phyloP scores from a whole-genome alignment of 2,329 filamentous ascomycete genomes.

The Arthrobotrys megalospora region DNA sequence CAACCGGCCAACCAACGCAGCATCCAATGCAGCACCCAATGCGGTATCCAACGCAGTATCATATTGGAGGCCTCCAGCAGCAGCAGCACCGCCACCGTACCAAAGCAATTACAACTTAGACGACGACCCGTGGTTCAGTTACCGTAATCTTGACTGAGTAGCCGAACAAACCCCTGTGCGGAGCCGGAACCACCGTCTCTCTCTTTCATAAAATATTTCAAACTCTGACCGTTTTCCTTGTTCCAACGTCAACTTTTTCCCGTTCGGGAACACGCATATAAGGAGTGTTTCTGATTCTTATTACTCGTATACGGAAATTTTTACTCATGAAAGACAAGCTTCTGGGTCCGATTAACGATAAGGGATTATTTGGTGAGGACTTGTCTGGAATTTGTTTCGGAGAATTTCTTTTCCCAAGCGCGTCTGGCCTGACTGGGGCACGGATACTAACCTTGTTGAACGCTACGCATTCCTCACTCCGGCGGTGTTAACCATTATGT shows the following conservation, averaged over 20 bases:
- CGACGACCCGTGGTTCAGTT: not conserved
- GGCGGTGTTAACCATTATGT: slow-evolving; percentile 10
- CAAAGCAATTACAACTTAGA: not conserved
- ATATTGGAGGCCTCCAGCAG: not conserved
- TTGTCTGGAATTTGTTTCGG: slow-evolving; percentile 25
- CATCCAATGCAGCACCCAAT: no score
- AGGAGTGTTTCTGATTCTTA: slow-evolving; percentile 4
- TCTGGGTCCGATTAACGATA: slow-evolving; percentile 23
- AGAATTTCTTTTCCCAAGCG: slow-evolving; percentile 14
- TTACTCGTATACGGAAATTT: slow-evolving; percentile 27
- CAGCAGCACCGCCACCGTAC: slow-evolving; percentile 2
- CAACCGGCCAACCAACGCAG: no score
- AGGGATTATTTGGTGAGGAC: slow-evolving; percentile 10
- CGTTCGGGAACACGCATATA: not conserved
- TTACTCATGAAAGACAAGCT: slow-evolving; percentile 21
- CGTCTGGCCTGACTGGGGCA: slow-evolving; percentile 4
- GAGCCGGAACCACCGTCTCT: not conserved
- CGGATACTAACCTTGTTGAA: not conserved
- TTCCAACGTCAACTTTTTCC: slow-evolving; percentile 4
- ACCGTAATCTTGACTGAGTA: no score
- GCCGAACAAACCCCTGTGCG: not conserved
- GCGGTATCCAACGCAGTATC: no score
- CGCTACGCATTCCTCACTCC: slow-evolving; percentile 9
- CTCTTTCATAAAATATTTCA: not conserved
- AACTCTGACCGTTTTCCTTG: slow-evolving; percentile 1